Conservation (phyloP, 75 land plant species). For the Cunninghamia lanceolata region DNA sequence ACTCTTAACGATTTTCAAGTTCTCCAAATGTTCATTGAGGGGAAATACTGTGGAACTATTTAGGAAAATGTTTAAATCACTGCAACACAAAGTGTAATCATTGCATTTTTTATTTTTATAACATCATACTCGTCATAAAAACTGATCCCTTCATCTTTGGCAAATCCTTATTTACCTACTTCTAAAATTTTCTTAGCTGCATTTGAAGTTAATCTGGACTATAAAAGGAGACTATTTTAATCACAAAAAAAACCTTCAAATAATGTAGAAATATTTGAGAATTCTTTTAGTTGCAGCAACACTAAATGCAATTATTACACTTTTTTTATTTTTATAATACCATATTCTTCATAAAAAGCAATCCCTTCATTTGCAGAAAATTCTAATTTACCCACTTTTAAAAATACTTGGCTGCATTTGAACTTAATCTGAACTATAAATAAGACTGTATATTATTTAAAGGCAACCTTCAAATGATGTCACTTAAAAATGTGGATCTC, state of each 20-base stretch:
- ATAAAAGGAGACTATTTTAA: background rate
- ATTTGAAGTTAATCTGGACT: background rate
- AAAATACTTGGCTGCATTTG: background rate
- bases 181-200: background rate
- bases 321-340: background rate
- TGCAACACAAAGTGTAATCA: background rate
- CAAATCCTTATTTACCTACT: background rate
- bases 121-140: background rate
- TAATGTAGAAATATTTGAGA: background rate
- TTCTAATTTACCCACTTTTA: background rate
- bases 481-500: background rate
- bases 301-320: background rate
- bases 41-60: background rate
- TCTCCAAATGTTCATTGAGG: background rate
- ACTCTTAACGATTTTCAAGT: background rate
- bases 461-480: background rate
- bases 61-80: background rate
- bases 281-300: background rate
- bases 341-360: background rate
- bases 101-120: background rate
- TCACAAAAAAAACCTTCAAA: background rate
- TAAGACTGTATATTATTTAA: background rate
- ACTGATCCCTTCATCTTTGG: background rate
- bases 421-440: background rate
- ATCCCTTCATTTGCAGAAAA: background rate